Evolutionary conservation across 352 stramenopile species (phyloP), one percentile per base, ranked within the genome.

Genomic region (Globisporangium paroecandrum): DNA sequence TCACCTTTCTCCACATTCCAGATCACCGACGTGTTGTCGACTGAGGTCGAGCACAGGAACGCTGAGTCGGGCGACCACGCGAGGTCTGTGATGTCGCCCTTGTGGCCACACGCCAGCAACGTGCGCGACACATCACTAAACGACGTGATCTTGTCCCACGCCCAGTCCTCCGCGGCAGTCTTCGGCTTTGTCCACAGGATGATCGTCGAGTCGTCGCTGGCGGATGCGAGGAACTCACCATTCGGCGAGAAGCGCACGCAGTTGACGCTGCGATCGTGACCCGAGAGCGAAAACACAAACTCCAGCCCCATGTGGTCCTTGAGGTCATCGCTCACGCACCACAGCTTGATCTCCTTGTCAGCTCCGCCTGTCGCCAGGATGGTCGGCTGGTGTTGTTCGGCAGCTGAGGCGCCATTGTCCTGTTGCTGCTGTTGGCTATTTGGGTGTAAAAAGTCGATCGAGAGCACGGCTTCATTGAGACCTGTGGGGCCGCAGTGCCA

Each of bases 21-120:
- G 53, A 98, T 90, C 13, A 94, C 81, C 10, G 89, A 86, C 46
- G 86, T 89, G 66, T 98, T 97, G 81, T 99, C 96, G 9, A 99
- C 87, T 3, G 89, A 98, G 15, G 89, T 95, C 7, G 95, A 94
- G 56, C 85, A 88, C 36, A 99, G 89, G 61, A 94, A 94, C 51
- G 86, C 78, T 27, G 91, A 98, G 77, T 98, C 90, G 0, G 88
- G 77, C 32, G 85, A 97, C 96, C 96, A 99, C 8, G 89, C 86
- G 13, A 98, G 72, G 75, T 98, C 90, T 27, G 93, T 97, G 73
- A 98, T 96, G 69, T 97, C 91, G 20, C 89, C 89, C 72, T 94
- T 94, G 78, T 95, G 89, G 13, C 86, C 90, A 34, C 87, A 87
- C 6, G 82, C 76, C 29, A 97, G 75, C 58, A 95, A 81, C 32